These are phyloP conservation scores for Phalaenopsis hybrid DNA, from an alignment of 116 monocot genomes.

Conservation along the genomic window DNA sequence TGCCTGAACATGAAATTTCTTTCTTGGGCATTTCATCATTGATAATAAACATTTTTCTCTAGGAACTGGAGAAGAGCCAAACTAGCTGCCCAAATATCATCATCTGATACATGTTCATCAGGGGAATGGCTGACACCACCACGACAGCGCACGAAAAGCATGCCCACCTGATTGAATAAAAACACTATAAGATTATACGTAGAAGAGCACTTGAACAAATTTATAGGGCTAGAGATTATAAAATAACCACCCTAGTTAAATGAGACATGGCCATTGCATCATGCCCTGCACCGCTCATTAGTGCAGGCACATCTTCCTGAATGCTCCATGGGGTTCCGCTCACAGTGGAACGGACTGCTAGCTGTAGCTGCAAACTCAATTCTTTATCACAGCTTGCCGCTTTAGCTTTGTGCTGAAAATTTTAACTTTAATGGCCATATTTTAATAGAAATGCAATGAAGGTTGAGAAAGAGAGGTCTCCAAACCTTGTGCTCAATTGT, in stretches of 20 bases:
- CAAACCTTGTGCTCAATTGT: slow-evolving; percentile 65
- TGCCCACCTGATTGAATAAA: slow-evolving; percentile 52
- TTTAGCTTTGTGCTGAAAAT: slow-evolving; percentile 58
- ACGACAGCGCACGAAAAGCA: slow-evolving; percentile 89
- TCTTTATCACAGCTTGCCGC: slow-evolving; percentile 50
- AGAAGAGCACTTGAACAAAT: background rate
- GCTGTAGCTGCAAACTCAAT: slow-evolving; percentile 44
- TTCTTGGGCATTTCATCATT: background rate
- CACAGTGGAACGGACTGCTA: slow-evolving; percentile 46
- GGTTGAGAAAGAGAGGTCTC: background rate
- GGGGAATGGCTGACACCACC: slow-evolving; percentile 90
- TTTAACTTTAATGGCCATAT: background rate
- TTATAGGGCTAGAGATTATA: background rate
- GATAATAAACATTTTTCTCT: slow-evolving; percentile 11
- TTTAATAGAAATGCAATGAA: background rate
- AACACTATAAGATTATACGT: background rate
- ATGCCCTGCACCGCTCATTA: slow-evolving; percentile 96
- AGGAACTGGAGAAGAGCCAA: slow-evolving; percentile 56
- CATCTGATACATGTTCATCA: slow-evolving; percentile 56
- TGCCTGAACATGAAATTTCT: background rate
- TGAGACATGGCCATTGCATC: slow-evolving; percentile 92
- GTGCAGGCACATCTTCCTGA: slow-evolving; percentile 21
- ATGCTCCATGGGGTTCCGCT: slow-evolving; percentile 17
- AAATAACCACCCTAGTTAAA: slow-evolving; percentile 55
- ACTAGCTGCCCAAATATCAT: slow-evolving; percentile 90